A percentile compares a stretch with the other conserved stretches of the same genome.
Evolutionary conservation across 129 eudicot genomes (phyloP).

Genomic region (Tagetes erecta): DNA sequence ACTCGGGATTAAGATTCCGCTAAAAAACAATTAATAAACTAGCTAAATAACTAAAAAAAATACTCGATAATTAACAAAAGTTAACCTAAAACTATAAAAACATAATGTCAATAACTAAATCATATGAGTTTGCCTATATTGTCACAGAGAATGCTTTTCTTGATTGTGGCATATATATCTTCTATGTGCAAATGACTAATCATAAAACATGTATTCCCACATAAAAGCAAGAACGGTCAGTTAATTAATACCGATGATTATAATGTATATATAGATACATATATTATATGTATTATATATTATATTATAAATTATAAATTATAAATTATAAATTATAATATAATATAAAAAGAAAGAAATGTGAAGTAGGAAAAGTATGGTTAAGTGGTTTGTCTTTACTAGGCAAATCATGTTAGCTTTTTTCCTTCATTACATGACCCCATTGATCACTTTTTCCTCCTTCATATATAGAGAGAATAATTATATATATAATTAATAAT

Average conservation of each 20-base stretch:
- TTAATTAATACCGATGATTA: background rate
- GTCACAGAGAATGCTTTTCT: background rate
- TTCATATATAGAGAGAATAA: background rate
- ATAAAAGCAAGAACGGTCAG: background rate
- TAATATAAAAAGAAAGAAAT: constrained; percentile 4
- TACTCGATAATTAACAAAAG: no score
- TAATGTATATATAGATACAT: background rate
- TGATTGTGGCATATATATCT: background rate
- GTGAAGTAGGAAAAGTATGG: constrained; percentile 24
- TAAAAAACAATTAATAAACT: no score
- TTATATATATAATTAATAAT: constrained; percentile 4
- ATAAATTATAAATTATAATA: no score
- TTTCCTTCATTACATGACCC: constrained; percentile 32
- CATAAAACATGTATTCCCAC: background rate
- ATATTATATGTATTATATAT: background rate
- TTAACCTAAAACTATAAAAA: no score
- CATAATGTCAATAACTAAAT: no score
- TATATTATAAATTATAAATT: no score
- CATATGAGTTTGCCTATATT: no score
- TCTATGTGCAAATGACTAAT: background rate
- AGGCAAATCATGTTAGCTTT: constrained; percentile 39
- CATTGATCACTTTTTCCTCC: constrained; percentile 19
- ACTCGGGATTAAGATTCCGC: no score
- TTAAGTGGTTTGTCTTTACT: constrained; percentile 34
- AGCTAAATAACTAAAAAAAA: no score